Percentiles rank a stretch among this genome's conserved stretches.
These are phyloP conservation scores for Pleurotus sapidus DNA, from an alignment of 768 basidiomycete genomes.

Conservation along the genomic window DNA sequence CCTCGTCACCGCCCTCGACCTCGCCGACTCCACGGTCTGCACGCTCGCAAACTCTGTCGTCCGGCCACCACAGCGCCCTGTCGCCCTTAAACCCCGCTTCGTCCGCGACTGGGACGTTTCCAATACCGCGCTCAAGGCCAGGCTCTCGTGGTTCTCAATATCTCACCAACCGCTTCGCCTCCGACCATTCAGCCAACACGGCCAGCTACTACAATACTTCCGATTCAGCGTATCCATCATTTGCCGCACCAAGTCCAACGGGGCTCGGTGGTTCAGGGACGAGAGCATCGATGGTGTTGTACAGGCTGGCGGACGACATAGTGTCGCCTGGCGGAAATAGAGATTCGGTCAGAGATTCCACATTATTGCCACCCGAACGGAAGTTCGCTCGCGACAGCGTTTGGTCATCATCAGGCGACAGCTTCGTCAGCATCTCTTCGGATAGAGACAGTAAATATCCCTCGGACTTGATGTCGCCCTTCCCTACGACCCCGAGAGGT, in stretches of 20 bases:
- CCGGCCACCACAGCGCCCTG: constrained; percentile 37
- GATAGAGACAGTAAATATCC: constrained; percentile 65
- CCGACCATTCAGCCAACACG: constrained; percentile 29
- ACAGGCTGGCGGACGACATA: constrained; percentile 48
- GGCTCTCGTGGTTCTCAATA: constrained; percentile 36
- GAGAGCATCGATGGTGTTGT: constrained; percentile 63
- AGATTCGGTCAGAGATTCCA: constrained; percentile 19
- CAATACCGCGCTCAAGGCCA: constrained; percentile 31
- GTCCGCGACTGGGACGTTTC: constrained; percentile 12
- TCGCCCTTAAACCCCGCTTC: constrained; percentile 52
- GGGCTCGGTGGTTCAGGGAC: constrained; percentile 19
- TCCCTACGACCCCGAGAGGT: constrained; percentile 22
- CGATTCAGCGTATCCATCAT: neutral
- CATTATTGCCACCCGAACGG: constrained; percentile 15
- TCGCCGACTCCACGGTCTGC: constrained; percentile 13
- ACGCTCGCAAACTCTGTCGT: constrained; percentile 17
- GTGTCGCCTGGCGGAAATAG: constrained; percentile 28
- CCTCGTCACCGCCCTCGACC: constrained; percentile 25
- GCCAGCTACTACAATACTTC: constrained; percentile 4
- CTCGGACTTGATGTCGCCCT: constrained; percentile 17
- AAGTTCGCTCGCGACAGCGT: constrained; percentile 22
- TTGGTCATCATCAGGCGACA: constrained; percentile 31
- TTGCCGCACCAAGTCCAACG: neutral
- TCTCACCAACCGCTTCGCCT: constrained; percentile 38
- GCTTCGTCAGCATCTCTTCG: constrained; percentile 48